These are phyloP conservation scores for Lipomyces lipofer DNA, from an alignment of 805 yeast genomes.

Conservation along the genomic window DNA sequence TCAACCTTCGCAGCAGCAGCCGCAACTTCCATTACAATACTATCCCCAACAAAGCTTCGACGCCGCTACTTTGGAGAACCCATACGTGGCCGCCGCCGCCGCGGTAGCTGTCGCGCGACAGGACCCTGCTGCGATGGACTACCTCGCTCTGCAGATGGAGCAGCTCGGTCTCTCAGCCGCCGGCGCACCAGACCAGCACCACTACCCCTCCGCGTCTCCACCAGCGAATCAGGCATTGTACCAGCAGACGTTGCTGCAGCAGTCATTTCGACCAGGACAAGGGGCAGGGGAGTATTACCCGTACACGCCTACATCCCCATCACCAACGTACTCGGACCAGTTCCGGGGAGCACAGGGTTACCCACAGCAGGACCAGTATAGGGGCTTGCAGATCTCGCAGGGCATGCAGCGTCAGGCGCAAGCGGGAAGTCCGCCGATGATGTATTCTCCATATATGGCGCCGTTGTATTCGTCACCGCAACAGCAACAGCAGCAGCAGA, in stretches of 20 bases:
- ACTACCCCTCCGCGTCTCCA: background rate
- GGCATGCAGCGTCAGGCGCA: too few species aligned
- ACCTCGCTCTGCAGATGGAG: constrained; percentile 13
- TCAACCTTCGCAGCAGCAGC: background rate
- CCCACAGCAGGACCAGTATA: too few species aligned
- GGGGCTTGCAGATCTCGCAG: too few species aligned
- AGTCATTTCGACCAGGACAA: constrained; percentile 2
- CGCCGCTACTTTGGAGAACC: background rate
- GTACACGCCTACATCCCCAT: constrained; percentile 4
- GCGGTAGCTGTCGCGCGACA: too few species aligned
- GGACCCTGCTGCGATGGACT: constrained; percentile 11
- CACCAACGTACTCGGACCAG: constrained; percentile 12
- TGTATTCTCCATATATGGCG: too few species aligned
- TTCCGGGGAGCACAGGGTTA: too few species aligned
- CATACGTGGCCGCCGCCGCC: background rate
- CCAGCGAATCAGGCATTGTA: constrained; percentile 6
- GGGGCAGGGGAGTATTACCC: background rate
- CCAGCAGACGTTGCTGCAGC: constrained; percentile 15
- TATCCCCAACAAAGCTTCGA: background rate
- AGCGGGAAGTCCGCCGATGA: too few species aligned
- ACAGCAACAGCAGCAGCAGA: too few species aligned
- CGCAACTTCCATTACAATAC: constrained; percentile 1
- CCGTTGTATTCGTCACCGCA: too few species aligned
- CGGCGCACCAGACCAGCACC: background rate
- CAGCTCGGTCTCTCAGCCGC: constrained; percentile 2